Base-by-base conservation (phyloP, 2,329 filamentous ascomycete species). In the Chrysoporthe deuterocubensis region DNA sequence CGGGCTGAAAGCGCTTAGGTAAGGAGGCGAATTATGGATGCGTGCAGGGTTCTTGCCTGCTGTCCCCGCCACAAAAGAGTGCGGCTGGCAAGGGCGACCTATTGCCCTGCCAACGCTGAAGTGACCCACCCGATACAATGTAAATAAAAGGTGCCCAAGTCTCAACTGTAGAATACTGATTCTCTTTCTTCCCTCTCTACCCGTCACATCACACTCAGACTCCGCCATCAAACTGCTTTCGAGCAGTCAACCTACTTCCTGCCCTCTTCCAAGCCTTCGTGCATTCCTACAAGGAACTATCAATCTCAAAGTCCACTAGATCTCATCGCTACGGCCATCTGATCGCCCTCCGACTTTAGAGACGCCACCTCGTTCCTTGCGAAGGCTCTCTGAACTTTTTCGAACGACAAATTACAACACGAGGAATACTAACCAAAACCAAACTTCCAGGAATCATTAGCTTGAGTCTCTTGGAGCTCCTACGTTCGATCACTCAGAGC, bases 401-500 rank as follows among this genome's bases (percentile, higher is more conserved):
- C 81, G 80, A 84, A 77, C 79, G 82, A 73, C 74, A 76, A 54
- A 80, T 76, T 75, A 73, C 71, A 74, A 54, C 21, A 62, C 32
- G 16, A 74, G 76, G 74, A 71, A 75, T 82, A 85, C 81, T 83
- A 83, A 84, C 79, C 74, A 77, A 73, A 76, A 71, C 73, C 76
- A 69, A 71, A 71, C 76, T 78, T 80, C 81, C 79, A 86, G 83
- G 83, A 87, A 83, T 80, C 83, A 84, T 86, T 86, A 80, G 79
- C 76, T 86, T 85, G 84, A 84, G 82, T 84, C 81, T 86, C 83
- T 86, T 85, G 84, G 83, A 86, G 78, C 81, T 85, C 81, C 62
- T 54, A 67, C 62, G 76, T 81, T 83, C 80, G 80, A 82, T 80
- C 73, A 65, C 73, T 81, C 76, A 76, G 76, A 79, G 76, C 76